A percentile compares a stretch with the other conserved stretches of the same genome.
Conservation (phyloP, 2,329 filamentous ascomycete genomes). For the Ophiostoma himal-ulmi region DNA sequence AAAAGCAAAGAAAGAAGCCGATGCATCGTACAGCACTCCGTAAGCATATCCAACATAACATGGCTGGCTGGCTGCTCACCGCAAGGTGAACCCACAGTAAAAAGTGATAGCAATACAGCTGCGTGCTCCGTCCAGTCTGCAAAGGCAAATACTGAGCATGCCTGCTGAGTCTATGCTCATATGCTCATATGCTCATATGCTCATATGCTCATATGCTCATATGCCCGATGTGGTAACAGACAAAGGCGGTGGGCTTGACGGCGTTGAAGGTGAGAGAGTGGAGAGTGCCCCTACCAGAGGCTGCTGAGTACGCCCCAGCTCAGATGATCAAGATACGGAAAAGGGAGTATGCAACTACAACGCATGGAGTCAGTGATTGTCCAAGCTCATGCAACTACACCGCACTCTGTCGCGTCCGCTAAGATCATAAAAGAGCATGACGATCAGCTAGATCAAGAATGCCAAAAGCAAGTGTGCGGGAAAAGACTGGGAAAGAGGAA, state of each 20-base stretch:
- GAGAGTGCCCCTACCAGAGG: background rate
- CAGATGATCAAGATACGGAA: background rate
- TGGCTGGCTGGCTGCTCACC: background rate
- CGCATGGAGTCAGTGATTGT: no score
- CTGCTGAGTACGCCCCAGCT: background rate
- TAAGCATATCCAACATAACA: background rate
- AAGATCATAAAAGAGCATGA: background rate
- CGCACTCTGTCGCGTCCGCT: background rate
- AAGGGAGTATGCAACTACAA: no score
- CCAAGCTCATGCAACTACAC: background rate
- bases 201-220: no score
- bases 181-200: no score
- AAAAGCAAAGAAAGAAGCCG: background rate
- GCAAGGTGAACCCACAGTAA: conserved; percentile 8
- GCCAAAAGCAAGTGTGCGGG: background rate
- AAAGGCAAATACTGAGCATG: no score
- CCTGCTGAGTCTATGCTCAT: no score
- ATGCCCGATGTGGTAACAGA: no score
- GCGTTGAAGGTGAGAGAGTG: conserved; percentile 1
- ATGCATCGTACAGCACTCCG: background rate
- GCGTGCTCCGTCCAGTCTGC: no score
- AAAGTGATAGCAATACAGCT: background rate
- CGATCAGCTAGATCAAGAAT: background rate
- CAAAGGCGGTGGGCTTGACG: conserved; percentile 5
- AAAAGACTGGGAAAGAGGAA: background rate